Evolutionary conservation across 2,329 filamentous ascomycete genomes (phyloP).

Genomic region (Aspergillus brunneoviolaceus): DNA sequence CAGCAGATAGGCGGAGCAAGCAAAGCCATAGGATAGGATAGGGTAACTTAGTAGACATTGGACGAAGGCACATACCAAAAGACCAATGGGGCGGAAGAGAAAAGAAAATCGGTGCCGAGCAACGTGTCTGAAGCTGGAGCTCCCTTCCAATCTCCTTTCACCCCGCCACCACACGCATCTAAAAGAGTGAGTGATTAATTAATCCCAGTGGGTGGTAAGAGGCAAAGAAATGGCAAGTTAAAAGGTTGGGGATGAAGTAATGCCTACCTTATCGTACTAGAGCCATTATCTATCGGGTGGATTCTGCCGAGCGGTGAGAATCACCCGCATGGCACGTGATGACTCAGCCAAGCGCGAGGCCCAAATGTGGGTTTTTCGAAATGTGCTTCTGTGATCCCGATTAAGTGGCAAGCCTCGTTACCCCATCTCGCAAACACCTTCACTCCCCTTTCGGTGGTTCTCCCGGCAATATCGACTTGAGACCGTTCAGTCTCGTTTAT

Average conservation of each 20-base stretch:
- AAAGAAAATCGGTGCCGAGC: not conserved
- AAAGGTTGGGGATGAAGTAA: not conserved
- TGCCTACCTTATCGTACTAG: not conserved
- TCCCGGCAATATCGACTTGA: slow-evolving; percentile 4
- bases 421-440: slow-evolving; percentile 14
- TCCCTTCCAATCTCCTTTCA: not conserved
- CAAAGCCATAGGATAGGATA: not conserved
- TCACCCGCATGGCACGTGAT: slow-evolving; percentile 14
- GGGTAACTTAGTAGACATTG: not conserved
- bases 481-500: slow-evolving; percentile 7
- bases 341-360: slow-evolving; percentile 15
- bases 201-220: not conserved
- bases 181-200: not conserved
- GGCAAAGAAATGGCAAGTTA: not conserved
- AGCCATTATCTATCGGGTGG: slow-evolving; percentile 3
- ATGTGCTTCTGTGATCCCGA: slow-evolving; percentile 9
- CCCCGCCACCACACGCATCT: not conserved
- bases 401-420: slow-evolving; percentile 16
- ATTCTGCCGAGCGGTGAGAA: slow-evolving; percentile 19
- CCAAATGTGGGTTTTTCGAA: slow-evolving; percentile 38
- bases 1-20: slow-evolving; percentile 1
- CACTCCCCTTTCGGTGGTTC: slow-evolving; percentile 13
- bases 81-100: not conserved
- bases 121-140: not conserved
- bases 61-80: not conserved